Base-by-base conservation (phyloP, 805 yeast genomes). In the Monosporozyma siamensis region DNA sequence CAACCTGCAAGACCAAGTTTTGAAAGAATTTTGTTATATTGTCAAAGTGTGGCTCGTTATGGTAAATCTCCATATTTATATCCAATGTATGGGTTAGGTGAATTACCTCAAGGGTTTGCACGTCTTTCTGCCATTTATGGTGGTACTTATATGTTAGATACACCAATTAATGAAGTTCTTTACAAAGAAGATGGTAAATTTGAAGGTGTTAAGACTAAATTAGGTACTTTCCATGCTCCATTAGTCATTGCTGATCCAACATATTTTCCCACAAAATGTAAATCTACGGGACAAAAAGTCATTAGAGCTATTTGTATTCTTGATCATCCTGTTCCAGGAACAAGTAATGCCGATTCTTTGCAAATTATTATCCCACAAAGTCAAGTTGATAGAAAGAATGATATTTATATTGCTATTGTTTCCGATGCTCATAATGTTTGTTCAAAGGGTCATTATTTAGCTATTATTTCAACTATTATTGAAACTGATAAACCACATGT, bases 41-140 rank as follows among this genome's bases (percentile, higher is more conserved):
- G 86, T 38, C 86, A 85, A 53, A 84, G 95, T 11, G 94, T 92
- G 47, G 92, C 95, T 23, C 79, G 92, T 55, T 92, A 84, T 64
- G 97, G 98, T 45, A 89, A 89, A 66, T 85, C 95, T 6, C 98
- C 98, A 10, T 92, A 92, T 63, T 75, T 92, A 48, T 92, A 92
- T 61, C 98, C 98, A 38, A 70, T 90, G 56, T 92, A 92, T 59
- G 98, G 98, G 6, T 74, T 92, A 45, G 98, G 98, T 41, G 98
- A 92, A 65, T 72, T 92, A 46, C 98, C 98, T n/a, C 98, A 92
- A 68, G 98, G 97, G 7, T 92, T 92, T 69, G 97, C 97, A 9
- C 77, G 98, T 62, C 76, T 92, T 48, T 81, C 95, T 41, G 98
- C 98, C 21, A 90, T 92, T 51, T 88, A 92, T 59, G 98, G 98